Base-by-base conservation (phyloP, 495 filamentous ascomycete species). In the Podospora pseudopauciseta region DNA sequence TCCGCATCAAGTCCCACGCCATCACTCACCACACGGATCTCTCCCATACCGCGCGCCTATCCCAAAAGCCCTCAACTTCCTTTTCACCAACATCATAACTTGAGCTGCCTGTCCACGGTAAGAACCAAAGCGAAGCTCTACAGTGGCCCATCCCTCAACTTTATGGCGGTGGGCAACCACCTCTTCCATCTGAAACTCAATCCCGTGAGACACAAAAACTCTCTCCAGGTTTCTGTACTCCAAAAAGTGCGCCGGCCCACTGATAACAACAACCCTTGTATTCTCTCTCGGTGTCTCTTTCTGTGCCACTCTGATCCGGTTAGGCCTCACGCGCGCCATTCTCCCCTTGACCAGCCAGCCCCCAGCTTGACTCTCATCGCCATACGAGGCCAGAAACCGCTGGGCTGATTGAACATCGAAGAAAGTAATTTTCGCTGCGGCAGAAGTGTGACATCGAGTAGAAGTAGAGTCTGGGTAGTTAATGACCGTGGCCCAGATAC, bases 361-460 rank as follows among this genome's bases (percentile, higher is more conserved):
- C 3, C 55, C 23, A 20, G 20, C 55, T 18, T 26, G 2, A n/a
- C n/a, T 58, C 3, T 20, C 19, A 4, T 19, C 11, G 4, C 39
- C 13, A 11, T 49, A 18, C 0, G 6, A 49, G 15, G 39, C 39
- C 13, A 49, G 2, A 11, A 49, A 18, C 1, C 39, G 5, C 39
- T 60, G 28, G 0, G 74, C 73, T 0, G 72, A 73, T 0, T 32
- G 39, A 3, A 70, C 44, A 1, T 72, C 71, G 58, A 82, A 80
- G 69, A 81, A 82, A 1, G 76, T 74, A 1, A 82, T 67, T 63
- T 80, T 80, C 0, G 79, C 79, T 0, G 77, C 79, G 1, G 71
- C 65, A 0, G 69, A 73, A 0, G 20, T 28, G 61, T 78, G 67
- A 0, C 55, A 15, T 26, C 23, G 20, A n/a, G 26, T 20, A 6